Percentiles rank a stretch among this genome's conserved stretches.
Conservation (phyloP, 2,329 filamentous ascomycete species). For the Fusarium brevicatenulatum region DNA sequence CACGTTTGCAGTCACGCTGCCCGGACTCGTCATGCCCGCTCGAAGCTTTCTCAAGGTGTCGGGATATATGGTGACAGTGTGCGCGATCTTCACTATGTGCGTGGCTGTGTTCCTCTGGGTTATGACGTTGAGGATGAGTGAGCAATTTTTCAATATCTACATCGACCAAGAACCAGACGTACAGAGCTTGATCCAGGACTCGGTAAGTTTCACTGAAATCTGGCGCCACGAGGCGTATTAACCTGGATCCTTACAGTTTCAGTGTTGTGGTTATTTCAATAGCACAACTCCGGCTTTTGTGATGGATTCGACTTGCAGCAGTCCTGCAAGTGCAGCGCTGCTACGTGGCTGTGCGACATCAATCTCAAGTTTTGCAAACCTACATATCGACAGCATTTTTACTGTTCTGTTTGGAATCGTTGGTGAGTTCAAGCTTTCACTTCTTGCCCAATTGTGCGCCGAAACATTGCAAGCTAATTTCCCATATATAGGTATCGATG, state of each 20-base stretch:
- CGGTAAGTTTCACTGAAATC: slow-evolving; percentile 58
- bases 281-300: slow-evolving; percentile 77
- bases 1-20: slow-evolving; percentile 75
- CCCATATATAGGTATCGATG: slow-evolving; percentile 63
- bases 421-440: slow-evolving; percentile 54
- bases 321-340: slow-evolving; percentile 75
- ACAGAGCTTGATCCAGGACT: slow-evolving; percentile 76
- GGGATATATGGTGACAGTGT: slow-evolving; percentile 71
- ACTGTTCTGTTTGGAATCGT: slow-evolving; percentile 84
- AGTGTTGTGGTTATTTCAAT: slow-evolving; percentile 84
- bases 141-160: slow-evolving; percentile 71
- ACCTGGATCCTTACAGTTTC: slow-evolving; percentile 62
- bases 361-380: slow-evolving; percentile 75
- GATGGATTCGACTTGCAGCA: slow-evolving; percentile 73
- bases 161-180: slow-evolving; percentile 62
- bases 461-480: slow-evolving; percentile 2
- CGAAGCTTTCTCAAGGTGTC: slow-evolving; percentile 77
- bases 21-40: slow-evolving; percentile 74
- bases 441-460: background rate
- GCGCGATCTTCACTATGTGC: slow-evolving; percentile 70
- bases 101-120: slow-evolving; percentile 78
- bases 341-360: slow-evolving; percentile 75
- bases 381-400: slow-evolving; percentile 79
- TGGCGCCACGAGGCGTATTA: background rate
- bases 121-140: slow-evolving; percentile 74